Evolutionary conservation across 2,329 filamentous ascomycete genomes (phyloP), one percentile per base, ranked within the genome.

Genomic region (Aspergillus melleus): DNA sequence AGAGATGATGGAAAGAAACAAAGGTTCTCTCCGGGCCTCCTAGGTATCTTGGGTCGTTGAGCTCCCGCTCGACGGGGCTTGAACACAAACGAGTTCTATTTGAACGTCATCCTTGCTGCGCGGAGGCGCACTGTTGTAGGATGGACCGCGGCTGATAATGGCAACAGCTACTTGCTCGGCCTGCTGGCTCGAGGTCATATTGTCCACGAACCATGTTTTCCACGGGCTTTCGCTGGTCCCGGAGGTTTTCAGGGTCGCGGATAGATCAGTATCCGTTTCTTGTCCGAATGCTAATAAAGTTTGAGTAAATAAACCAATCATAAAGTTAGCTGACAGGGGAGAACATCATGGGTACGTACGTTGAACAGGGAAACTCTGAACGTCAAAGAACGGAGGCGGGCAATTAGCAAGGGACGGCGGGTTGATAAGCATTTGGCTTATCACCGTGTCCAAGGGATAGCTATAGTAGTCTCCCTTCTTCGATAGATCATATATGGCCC

Each of bases 151-250:
- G 64, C 71, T 73, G 54, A 76, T 64, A 26, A 77, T 76, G 2
- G 70, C 75, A 20, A 77, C 72, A 10, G 73, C 75, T 3, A 77
- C 71, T 55, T 77, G 73, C 10, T 66, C 64, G 3, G 75, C 74
- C 57, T 76, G 74, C 19, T 74, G 63, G 16, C 47, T 36, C 20
- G 72, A 65, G 2, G 67, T 73, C 67, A 74, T 73, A 36, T 69
- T 65, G 51, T 75, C 70, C 24, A 76, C 64, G 55, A 72, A 75
- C 71, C 70, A 76, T n/a, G 74, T 72, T 55, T 70, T 69, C 74
- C 74, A 77, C 2, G 74, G 72, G 49, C 59, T 63, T 22, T 63
- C 50, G 22, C 65, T 63, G 32, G 62, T 68, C 3, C 75, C 75
- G 11, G 71, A 61, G n/a, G 65, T 68, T 56, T 70, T 69, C 2